phyloP scores from a whole-genome alignment of 192 early-diverging fungal species.

The Mycoemilia scoparia region DNA sequence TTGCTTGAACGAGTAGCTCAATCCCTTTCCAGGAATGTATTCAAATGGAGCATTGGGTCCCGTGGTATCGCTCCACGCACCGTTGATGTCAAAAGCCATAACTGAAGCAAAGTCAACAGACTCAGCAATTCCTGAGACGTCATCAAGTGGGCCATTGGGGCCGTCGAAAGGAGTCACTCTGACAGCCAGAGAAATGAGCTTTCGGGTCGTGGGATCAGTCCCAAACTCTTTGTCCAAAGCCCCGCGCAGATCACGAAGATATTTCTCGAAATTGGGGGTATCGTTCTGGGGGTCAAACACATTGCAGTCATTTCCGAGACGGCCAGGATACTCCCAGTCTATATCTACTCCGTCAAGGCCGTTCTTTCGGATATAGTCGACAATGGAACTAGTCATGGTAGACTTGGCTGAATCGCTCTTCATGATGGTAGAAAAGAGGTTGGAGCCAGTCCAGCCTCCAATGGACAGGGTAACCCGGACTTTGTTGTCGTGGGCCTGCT shows the following conservation, averaged over 20 bases:
- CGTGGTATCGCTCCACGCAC: slow-evolving; percentile 35
- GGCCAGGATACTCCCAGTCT: slow-evolving; percentile 47
- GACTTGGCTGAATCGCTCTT: slow-evolving; percentile 29
- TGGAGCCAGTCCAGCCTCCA: slow-evolving; percentile 62
- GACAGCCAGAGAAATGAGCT: slow-evolving; percentile 44
- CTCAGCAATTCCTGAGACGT: slow-evolving; percentile 38
- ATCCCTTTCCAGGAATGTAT: slow-evolving; percentile 14
- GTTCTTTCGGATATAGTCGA: slow-evolving; percentile 32
- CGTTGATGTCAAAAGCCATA: slow-evolving; percentile 47
- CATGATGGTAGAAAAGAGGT: slow-evolving; percentile 38
- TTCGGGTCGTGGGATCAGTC: slow-evolving; percentile 12
- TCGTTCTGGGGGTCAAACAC: slow-evolving; percentile 18
- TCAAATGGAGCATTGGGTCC: slow-evolving; percentile 44
- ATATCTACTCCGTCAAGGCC: slow-evolving; percentile 43
- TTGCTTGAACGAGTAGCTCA: slow-evolving; percentile 18
- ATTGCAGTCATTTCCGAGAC: slow-evolving; percentile 38
- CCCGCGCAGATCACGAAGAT: slow-evolving; percentile 22
- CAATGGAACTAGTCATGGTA: slow-evolving; percentile 36
- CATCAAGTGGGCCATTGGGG: slow-evolving; percentile 26
- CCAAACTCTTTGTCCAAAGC: slow-evolving; percentile 9
- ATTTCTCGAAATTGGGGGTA: slow-evolving; percentile 17
- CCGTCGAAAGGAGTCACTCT: slow-evolving; percentile 39
- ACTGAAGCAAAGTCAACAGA: slow-evolving; percentile 47
- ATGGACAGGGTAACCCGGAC: slow-evolving; percentile 41
- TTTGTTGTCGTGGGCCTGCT: slow-evolving; percentile 18